A percentile compares a stretch with the other conserved stretches of the same genome.
Conservation (phyloP, 2,329 filamentous ascomycete genomes). For the Cercospora sesami region DNA sequence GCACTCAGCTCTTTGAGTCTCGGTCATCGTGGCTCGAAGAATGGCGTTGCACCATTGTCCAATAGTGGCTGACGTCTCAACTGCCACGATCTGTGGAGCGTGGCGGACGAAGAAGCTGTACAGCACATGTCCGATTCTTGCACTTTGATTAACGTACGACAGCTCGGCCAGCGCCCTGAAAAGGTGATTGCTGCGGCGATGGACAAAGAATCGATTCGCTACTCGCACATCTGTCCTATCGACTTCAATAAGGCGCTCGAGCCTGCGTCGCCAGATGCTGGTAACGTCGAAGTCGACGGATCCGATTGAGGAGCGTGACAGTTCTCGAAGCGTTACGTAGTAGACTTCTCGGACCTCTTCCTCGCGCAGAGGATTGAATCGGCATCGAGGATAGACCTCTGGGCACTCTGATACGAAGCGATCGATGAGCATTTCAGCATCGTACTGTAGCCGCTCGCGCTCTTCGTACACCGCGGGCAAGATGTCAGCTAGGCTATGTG, state of each 20-base stretch:
- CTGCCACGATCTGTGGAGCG: slow-evolving; percentile 14
- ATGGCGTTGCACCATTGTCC: slow-evolving; percentile 22
- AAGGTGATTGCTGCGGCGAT: slow-evolving; percentile 18
- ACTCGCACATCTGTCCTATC: slow-evolving; percentile 9
- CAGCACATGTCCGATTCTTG: slow-evolving; percentile 13
- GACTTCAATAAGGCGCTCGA: slow-evolving; percentile 14
- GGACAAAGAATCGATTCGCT: slow-evolving; percentile 3
- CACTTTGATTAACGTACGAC: slow-evolving; percentile 14
- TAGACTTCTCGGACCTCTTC: slow-evolving; percentile 22
- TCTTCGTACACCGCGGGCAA: slow-evolving; percentile 16
- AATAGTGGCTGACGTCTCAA: slow-evolving; percentile 18
- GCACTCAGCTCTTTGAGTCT: slow-evolving; percentile 15
- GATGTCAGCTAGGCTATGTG: slow-evolving; percentile 10
- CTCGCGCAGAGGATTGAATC: slow-evolving; percentile 20
- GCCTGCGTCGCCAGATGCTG: slow-evolving; percentile 6
- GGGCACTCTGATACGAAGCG: slow-evolving; percentile 20
- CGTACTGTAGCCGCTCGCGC: slow-evolving; percentile 14
- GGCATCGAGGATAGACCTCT: slow-evolving; percentile 17
- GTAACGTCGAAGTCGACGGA: slow-evolving; percentile 1
- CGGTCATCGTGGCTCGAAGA: slow-evolving; percentile 17
- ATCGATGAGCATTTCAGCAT: slow-evolving; percentile 18
- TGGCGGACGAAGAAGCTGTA: slow-evolving; percentile 19
- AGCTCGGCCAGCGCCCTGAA: slow-evolving; percentile 20
- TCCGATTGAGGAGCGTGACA: slow-evolving; percentile 14
- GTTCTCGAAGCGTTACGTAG: slow-evolving; percentile 16